Evolutionary conservation across 2,329 filamentous ascomycete species (phyloP).

Genomic region (Aspergillus amoenus): DNA sequence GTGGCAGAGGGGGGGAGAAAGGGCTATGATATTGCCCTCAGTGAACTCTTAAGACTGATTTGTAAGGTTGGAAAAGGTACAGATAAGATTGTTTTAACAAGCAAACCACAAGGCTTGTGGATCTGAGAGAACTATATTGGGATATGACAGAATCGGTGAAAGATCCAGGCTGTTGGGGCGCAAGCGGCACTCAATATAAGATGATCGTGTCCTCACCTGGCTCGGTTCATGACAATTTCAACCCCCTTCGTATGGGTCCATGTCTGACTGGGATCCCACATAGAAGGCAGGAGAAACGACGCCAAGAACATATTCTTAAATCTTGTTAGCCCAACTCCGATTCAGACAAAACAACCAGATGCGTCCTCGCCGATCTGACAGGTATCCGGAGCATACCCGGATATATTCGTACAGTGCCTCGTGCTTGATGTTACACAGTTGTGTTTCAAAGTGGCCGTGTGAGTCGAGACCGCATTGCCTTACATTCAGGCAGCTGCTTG

Average conservation of each 20-base stretch:
- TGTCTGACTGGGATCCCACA: conserved; percentile 2
- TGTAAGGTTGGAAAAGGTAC: background rate
- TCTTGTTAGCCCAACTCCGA: conserved; percentile 11
- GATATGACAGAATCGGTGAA: background rate
- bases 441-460: conserved; percentile 13
- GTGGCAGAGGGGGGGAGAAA: background rate
- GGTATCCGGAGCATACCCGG: conserved; percentile 10
- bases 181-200: conserved; percentile 8
- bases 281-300: conserved; percentile 6
- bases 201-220: conserved; percentile 1
- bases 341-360: background rate
- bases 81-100: background rate
- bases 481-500: background rate
- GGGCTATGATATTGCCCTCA: background rate
- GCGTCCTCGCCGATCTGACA: conserved; percentile 7
- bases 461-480: background rate
- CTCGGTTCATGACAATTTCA: conserved; percentile 1
- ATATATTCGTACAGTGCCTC: conserved; percentile 8
- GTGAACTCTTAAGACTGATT: background rate
- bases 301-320: conserved; percentile 16
- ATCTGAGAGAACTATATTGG: background rate
- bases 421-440: conserved; percentile 14
- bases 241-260: background rate
- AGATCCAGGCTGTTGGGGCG: conserved; percentile 1
- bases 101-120: background rate